Percentiles rank a stretch among this genome's conserved stretches.
phyloP scores from a whole-genome alignment of 2,329 filamentous ascomycete genomes.

The Aspergillus fructus region DNA sequence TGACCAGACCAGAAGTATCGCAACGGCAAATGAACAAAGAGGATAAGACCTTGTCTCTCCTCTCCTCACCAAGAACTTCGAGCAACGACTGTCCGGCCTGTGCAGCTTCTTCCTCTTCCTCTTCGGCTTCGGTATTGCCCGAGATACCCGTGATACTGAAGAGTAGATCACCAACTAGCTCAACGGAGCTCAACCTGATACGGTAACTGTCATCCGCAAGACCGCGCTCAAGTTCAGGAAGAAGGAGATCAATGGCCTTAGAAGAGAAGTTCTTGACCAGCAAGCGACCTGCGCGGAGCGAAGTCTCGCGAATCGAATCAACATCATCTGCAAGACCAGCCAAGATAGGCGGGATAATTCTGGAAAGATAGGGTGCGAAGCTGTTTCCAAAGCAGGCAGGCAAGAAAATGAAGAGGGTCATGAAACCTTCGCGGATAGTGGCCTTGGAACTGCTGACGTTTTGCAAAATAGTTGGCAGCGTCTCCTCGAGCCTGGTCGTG shows the following conservation, averaged over 20 bases:
- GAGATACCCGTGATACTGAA: conserved; percentile 97
- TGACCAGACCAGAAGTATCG: conserved; percentile 90
- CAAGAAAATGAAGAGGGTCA: conserved; percentile 99
- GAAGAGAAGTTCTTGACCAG: conserved; percentile 98
- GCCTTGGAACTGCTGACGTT: conserved; percentile 91
- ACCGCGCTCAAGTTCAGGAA: conserved; percentile 93
- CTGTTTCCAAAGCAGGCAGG: conserved; percentile 99
- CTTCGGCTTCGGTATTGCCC: conserved; percentile 73
- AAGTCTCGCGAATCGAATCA: conserved; percentile 95
- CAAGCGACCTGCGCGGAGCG: conserved; percentile 85
- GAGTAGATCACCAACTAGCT: conserved; percentile 91
- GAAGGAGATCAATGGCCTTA: conserved; percentile 86
- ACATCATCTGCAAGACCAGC: conserved; percentile 92
- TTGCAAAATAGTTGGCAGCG: conserved; percentile 89
- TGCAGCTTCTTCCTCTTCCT: conserved; percentile 71
- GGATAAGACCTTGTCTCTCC: conserved; percentile 95
- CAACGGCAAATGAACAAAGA: conserved; percentile 95
- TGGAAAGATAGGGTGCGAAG: conserved; percentile 91
- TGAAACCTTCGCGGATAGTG: conserved; percentile 93
- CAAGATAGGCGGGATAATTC: conserved; percentile 93
- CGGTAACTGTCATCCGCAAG: conserved; percentile 97
- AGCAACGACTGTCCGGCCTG: conserved; percentile 92
- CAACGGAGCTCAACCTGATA: conserved; percentile 96
- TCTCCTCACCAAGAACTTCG: conserved; percentile 91
- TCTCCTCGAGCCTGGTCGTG: conserved; percentile 90